Conservation (phyloP, 2,329 filamentous ascomycete species). For the Botrytis medusae region DNA sequence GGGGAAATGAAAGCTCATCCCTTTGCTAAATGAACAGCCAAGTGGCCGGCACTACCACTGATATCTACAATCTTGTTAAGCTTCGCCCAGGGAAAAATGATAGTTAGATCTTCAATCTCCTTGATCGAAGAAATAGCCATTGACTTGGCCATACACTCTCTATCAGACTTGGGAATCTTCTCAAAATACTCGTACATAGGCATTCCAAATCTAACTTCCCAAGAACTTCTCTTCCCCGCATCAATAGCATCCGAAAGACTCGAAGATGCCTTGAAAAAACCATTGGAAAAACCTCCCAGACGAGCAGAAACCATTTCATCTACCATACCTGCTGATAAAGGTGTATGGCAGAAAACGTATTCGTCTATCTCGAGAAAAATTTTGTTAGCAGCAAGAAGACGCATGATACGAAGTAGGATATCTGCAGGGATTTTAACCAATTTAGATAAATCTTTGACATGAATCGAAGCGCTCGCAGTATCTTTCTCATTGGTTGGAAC, state of each 20-base stretch:
- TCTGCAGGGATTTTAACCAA: too few relatives aligned
- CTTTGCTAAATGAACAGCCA: neutral
- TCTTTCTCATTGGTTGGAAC: too few relatives aligned
- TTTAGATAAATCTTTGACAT: too few relatives aligned
- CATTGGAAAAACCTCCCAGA: neutral
- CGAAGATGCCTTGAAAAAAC: neutral
- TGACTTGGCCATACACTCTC: neutral
- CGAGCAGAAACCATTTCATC: too few relatives aligned
- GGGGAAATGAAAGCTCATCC: neutral
- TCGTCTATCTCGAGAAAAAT: too few relatives aligned
- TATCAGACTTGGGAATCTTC: neutral
- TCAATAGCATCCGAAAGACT: neutral
- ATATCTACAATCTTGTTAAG: neutral
- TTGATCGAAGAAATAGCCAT: neutral
- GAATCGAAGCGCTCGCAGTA: too few relatives aligned
- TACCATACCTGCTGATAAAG: too few relatives aligned
- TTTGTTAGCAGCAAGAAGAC: too few relatives aligned
- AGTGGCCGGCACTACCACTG: neutral
- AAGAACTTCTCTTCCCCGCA: neutral
- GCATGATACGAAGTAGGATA: too few relatives aligned
- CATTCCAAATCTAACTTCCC: neutral
- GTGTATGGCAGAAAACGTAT: too few relatives aligned
- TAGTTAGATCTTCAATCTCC: neutral
- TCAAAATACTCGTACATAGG: neutral
- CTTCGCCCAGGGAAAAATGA: neutral